phyloP scores from a whole-genome alignment of 1,284 basidiomycete genomes.

The Leccinum glutinopallens region DNA sequence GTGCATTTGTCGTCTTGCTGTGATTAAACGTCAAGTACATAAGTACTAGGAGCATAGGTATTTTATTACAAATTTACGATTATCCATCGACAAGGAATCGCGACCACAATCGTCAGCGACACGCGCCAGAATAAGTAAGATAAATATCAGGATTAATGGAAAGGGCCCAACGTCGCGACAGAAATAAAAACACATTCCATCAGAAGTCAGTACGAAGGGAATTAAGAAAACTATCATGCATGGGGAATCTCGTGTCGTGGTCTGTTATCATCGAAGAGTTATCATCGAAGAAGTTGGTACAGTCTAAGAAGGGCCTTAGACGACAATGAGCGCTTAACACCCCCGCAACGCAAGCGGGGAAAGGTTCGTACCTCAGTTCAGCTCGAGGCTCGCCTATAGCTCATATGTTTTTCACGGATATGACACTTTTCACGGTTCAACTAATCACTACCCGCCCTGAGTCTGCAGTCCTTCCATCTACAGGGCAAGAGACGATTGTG shows the following conservation, averaged over 20 bases:
- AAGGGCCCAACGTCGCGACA: background rate
- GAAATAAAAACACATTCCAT: background rate
- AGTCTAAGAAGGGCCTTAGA: background rate
- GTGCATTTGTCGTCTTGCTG: too few species aligned
- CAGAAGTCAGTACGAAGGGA: background rate
- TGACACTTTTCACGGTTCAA: conserved; percentile 32
- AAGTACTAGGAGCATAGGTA: background rate
- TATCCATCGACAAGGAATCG: background rate
- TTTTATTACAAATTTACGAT: background rate
- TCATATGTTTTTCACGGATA: conserved; percentile 25
- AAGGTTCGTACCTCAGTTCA: background rate
- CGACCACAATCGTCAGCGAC: background rate
- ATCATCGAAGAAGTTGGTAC: too few species aligned
- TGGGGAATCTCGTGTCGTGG: background rate
- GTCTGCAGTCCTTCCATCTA: conserved; percentile 23
- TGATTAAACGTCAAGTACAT: background rate
- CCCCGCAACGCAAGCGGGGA: background rate
- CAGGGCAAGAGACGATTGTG: background rate
- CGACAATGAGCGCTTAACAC: background rate
- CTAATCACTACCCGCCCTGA: background rate
- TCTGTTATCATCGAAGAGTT: background rate
- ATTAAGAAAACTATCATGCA: background rate
- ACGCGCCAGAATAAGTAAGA: background rate
- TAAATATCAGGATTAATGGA: background rate
- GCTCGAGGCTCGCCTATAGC: conserved; percentile 16